Base-by-base conservation (phyloP, 306 rosid genomes). In the Fragaria ananassa region DNA sequence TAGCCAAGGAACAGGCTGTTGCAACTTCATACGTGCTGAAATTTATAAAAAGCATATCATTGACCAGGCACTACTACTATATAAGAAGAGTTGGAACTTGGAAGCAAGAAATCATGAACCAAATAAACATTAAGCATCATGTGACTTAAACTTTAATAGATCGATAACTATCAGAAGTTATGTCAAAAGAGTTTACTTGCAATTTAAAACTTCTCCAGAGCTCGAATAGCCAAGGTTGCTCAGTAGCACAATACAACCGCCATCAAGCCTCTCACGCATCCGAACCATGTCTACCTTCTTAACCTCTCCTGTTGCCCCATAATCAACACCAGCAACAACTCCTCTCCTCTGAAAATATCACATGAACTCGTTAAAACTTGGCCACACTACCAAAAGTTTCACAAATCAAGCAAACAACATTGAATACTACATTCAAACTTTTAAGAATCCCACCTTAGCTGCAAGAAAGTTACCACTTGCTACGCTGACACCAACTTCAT, bases 191-290 rank as follows among this genome's bases (percentile, higher is more conserved):
- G 77, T 98, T 86, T 95, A 95, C 99, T 95, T 95, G 99, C 99
- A 95, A 87, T 95, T 95, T 78, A 95, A 79, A 73, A 87, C 92
- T 91, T 95, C 96, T 65, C 99, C 99, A 76, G 99, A 86, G 87
- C 99, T 95, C 74, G 99, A 95, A 83, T 92, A 90, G 74, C 99
- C 99, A 75, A 95, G 83, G 88, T 95, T 95, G 88, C 92, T 90
- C 91, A 91, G 86, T 83, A 95, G 81, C 81, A 95, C 98, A 65
- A 92, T 80, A 87, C 93, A 95, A 68, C 97, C 99, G 78, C 88
- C 92, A 85, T 95, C 93, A 77, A 95, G 99, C 82, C 98, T 91
- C 90, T 95, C 96, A 42, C 93, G 89, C 97, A 95, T 91, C 62
- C 98, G 93, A 68, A 80, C 64, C 60, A 85, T 91, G 29, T 92